These are phyloP conservation scores for Fusarium veterinarium DNA, from an alignment of 2,329 filamentous ascomycete species.

Conservation along the genomic window DNA sequence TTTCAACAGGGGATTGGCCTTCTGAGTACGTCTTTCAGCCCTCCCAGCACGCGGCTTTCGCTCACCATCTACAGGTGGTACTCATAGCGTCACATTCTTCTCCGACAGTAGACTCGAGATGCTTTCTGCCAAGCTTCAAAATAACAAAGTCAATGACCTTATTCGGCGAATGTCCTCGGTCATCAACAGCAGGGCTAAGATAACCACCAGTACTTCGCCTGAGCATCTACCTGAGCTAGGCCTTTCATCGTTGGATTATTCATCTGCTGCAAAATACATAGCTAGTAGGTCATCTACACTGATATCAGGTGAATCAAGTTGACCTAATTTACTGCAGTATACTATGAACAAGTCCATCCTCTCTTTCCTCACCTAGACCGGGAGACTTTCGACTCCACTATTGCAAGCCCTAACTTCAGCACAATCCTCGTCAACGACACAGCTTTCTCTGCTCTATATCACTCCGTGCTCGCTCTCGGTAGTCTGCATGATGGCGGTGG, in stretches of 20 bases:
- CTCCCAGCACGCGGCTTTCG: too few relatives aligned
- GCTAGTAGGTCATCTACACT: background rate
- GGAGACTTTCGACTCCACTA: slow-evolving; percentile 15
- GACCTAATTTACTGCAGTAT: background rate
- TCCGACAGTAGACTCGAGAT: slow-evolving; percentile 36
- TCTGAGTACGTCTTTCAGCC: slow-evolving; percentile 14
- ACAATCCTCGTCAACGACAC: slow-evolving; percentile 3
- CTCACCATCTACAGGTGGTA: slow-evolving; percentile 15
- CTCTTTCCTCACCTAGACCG: slow-evolving; percentile 33
- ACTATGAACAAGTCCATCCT: slow-evolving; percentile 39
- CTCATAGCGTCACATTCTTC: slow-evolving; percentile 39
- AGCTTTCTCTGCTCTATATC: slow-evolving; percentile 34
- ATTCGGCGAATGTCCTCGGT: slow-evolving; percentile 33
- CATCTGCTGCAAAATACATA: slow-evolving; percentile 18
- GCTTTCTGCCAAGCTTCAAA: slow-evolving; percentile 32
- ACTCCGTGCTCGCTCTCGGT: slow-evolving; percentile 34
- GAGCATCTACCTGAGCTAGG: background rate
- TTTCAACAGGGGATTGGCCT: slow-evolving; percentile 32
- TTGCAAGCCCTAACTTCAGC: background rate
- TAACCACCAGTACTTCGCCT: slow-evolving; percentile 25
- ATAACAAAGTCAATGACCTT: slow-evolving; percentile 37
- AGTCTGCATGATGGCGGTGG: slow-evolving; percentile 32
- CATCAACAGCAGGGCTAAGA: slow-evolving; percentile 27
- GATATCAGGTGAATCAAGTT: rapidly evolving
- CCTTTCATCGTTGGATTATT: background rate